Evolutionary conservation across 2,329 filamentous ascomycete genomes (phyloP).

Genomic region (Sphaceloma murrayae): DNA sequence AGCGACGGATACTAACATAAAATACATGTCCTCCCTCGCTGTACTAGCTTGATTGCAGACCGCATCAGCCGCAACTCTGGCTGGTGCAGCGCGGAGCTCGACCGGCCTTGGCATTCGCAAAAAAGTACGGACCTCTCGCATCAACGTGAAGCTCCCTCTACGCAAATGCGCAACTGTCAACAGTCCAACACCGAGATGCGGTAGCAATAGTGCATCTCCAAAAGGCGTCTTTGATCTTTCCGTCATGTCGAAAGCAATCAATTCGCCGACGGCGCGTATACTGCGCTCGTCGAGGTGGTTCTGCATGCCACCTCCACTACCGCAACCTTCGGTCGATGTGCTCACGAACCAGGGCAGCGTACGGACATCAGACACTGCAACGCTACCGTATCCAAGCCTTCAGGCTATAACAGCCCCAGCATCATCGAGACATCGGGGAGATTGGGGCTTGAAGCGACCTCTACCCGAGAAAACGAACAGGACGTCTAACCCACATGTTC

Average conservation of each 20-base stretch:
- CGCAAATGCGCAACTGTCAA: too few relatives aligned
- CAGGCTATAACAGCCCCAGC: conserved; percentile 72
- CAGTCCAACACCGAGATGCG: neutral
- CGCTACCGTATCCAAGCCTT: conserved; percentile 67
- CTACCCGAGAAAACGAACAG: conserved; percentile 68
- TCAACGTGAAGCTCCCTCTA: too few relatives aligned
- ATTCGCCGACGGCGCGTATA: conserved; percentile 55
- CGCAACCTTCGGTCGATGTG: conserved; percentile 43
- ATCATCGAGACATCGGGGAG: conserved; percentile 63
- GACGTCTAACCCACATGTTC: conserved; percentile 60
- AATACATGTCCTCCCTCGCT: too few relatives aligned
- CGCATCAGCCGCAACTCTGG: neutral
- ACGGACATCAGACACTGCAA: conserved; percentile 58
- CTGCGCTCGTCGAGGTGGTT: conserved; percentile 85
- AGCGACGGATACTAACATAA: too few relatives aligned
- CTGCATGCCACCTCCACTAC: conserved; percentile 68
- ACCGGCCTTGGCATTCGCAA: neutral
- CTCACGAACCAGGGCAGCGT: conserved; percentile 40
- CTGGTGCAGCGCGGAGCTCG: neutral
- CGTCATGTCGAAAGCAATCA: conserved; percentile 31
- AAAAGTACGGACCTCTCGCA: conserved; percentile 12
- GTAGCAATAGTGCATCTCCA: too few relatives aligned
- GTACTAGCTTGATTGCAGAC: too few relatives aligned
- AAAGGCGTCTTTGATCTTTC: too few relatives aligned
- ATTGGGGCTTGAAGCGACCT: conserved; percentile 87